Evolutionary conservation across 305 asterid species (phyloP).

Genomic region (Fraxinus ornus): DNA sequence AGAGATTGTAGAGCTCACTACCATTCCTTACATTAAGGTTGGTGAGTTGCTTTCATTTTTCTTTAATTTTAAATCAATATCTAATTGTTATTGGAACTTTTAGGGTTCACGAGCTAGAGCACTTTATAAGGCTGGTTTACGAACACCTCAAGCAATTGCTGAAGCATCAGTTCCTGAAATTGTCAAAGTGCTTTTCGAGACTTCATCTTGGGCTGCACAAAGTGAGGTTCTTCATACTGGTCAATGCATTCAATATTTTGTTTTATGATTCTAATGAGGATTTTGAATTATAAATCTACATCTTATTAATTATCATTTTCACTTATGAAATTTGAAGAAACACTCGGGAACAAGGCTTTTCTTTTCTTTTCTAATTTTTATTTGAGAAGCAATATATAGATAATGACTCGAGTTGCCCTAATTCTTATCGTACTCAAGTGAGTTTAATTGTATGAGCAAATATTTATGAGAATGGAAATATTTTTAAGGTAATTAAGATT

Average conservation of each 20-base stretch:
- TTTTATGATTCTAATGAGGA: not conserved
- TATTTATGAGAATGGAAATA: not conserved
- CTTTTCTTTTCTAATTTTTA: not conserved
- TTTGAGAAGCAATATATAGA: not conserved
- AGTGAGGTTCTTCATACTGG: constrained; percentile 39
- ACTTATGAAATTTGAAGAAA: not conserved
- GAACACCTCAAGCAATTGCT: constrained; percentile 96
- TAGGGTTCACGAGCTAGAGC: constrained; percentile 99
- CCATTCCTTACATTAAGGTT: constrained; percentile 95
- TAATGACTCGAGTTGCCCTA: not conserved
- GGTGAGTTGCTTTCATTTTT: constrained; percentile 22
- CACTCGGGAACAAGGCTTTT: not conserved
- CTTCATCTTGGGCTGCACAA: constrained; percentile 76
- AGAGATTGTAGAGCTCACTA: constrained; percentile 93
- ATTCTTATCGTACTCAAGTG: not conserved
- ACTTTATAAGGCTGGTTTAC: constrained; percentile 90
- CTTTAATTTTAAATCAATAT: constrained; percentile 24
- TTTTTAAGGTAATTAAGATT: not conserved
- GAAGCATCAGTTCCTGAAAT: constrained; percentile 92
- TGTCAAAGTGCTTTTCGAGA: constrained; percentile 84
- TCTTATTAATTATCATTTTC: not conserved
- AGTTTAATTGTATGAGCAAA: not conserved
- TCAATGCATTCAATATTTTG: constrained; percentile 1
- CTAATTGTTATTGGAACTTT: constrained; percentile 25
- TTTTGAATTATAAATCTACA: not conserved